These are phyloP conservation scores for Acanthochlamys bracteata DNA, from an alignment of 106 monocot genomes.

Conservation along the genomic window DNA sequence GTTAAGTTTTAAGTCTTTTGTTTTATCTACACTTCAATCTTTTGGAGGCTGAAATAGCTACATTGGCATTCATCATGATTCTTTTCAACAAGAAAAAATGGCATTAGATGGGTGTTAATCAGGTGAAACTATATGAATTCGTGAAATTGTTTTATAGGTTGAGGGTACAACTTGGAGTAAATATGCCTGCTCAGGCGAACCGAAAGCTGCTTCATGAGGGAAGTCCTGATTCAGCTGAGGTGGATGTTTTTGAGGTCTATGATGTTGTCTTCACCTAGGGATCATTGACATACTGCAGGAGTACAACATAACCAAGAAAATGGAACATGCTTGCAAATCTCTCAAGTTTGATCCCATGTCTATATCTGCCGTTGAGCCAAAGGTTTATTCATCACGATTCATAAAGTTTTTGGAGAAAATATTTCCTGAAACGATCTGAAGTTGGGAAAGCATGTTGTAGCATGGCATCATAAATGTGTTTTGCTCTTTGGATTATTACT, in stretches of 20 bases:
- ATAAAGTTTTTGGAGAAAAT: slow-evolving; percentile 80
- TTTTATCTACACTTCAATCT: too few species aligned
- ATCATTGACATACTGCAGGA: slow-evolving; percentile 94
- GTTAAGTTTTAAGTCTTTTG: too few species aligned
- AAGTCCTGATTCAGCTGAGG: slow-evolving; percentile 18
- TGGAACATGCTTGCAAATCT: slow-evolving; percentile 74
- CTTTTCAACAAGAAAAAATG: too few species aligned
- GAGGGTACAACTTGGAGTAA: slow-evolving; percentile 85
- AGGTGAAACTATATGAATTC: neutral
- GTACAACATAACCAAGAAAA: slow-evolving; percentile 74
- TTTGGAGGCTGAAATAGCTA: too few species aligned
- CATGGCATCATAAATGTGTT: too few species aligned
- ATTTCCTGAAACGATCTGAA: slow-evolving; percentile 58
- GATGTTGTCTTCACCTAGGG: slow-evolving; percentile 92
- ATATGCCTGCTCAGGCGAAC: slow-evolving; percentile 85
- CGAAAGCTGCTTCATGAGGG: slow-evolving; percentile 35
- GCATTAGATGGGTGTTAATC: neutral
- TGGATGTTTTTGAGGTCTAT: slow-evolving; percentile 42
- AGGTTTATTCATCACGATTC: slow-evolving; percentile 66
- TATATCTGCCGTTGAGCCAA: slow-evolving; percentile 80
- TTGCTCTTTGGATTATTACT: too few species aligned
- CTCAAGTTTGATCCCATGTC: slow-evolving; percentile 69
- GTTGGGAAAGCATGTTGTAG: neutral
- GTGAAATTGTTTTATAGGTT: slow-evolving; percentile 28
- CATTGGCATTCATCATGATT: too few species aligned